phyloP scores from a whole-genome alignment of 2,329 filamentous ascomycete species.

The Bipolaris gigantea region DNA sequence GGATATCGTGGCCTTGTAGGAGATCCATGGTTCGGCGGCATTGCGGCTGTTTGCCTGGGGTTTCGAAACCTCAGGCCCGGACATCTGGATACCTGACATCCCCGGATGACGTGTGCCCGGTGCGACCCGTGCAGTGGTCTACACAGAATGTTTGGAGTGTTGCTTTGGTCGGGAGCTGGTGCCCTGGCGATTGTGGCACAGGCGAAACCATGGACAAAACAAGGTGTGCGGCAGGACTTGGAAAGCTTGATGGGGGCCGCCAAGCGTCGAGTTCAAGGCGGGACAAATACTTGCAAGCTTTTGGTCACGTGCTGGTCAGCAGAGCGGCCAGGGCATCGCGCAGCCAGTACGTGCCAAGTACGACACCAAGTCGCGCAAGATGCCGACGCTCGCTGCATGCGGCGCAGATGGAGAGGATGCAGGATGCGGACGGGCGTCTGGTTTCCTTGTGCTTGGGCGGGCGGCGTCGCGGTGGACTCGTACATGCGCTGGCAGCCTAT shows the following conservation, averaged over 20 bases:
- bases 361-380: constrained; percentile 14
- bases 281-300: neutral
- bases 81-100: constrained; percentile 10
- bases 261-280: neutral
- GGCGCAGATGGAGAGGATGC: neutral
- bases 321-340: neutral
- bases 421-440: neutral
- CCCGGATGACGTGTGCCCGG: neutral
- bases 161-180: constrained; percentile 13
- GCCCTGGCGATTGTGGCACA: neutral
- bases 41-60: constrained; percentile 12
- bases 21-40: neutral
- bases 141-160: constrained; percentile 11
- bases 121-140: neutral
- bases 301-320: neutral
- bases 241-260: constrained; percentile 3
- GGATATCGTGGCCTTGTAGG: neutral
- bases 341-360: neutral
- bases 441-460: neutral
- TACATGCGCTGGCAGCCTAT: constrained; percentile 20
- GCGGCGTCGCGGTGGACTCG: neutral
- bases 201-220: constrained; percentile 14
- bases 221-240: constrained; percentile 2
- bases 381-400: neutral
- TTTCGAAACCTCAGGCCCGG: constrained; percentile 27